Base-by-base conservation (phyloP, 352 stramenopile species). In the Globisporangium spiculum region DNA sequence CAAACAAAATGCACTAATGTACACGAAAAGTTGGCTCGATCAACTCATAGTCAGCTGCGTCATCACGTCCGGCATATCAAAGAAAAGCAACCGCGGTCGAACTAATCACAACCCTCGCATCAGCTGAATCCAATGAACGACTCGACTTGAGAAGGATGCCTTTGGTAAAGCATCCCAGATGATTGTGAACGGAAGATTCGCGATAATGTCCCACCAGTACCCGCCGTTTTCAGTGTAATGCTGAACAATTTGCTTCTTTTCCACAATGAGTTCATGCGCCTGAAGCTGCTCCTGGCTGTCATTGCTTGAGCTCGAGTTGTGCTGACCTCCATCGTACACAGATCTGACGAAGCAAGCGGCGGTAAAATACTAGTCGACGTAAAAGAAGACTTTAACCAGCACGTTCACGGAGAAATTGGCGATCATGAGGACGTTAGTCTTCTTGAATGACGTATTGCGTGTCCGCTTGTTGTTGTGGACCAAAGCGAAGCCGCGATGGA, bases 261-360 rank as follows among this genome's bases (percentile, higher is more conserved):
- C 52, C 10, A 57, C 52, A 6, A 57, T 57, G n/a, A 57, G 52
- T 16, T 57, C 52, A 20, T 57, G 52, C 52, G 10, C 52, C 4
- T 57, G 52, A 32, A 32, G 22, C 24, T 57, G 52, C 22, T 57
- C 34, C 10, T 57, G 52, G 9, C 52, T 57, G 22, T 53, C 46
- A 20, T n/a, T 53, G 46, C 46, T 53, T 24, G 18, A 53, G 46
- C 12, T 53, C 18, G 52, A 32, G 8, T 18, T 57, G 52, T 24
- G 34, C 52, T 32, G n/a, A 22, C 32, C 50, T 3, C 20, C 50
- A 30, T 56, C 50, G 50, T 57, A 57, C 3, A 57, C 22, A 10
- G 24, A 57, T 57, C 52, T 57, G n/a, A 57, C 52, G 52, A 32
- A 57, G n/a, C 52, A 57, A 24, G 27, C 12, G n/a, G 52, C 52